These are phyloP conservation scores for Circinella minor DNA, from an alignment of 371 early-diverging fungal genomes.

Conservation along the genomic window DNA sequence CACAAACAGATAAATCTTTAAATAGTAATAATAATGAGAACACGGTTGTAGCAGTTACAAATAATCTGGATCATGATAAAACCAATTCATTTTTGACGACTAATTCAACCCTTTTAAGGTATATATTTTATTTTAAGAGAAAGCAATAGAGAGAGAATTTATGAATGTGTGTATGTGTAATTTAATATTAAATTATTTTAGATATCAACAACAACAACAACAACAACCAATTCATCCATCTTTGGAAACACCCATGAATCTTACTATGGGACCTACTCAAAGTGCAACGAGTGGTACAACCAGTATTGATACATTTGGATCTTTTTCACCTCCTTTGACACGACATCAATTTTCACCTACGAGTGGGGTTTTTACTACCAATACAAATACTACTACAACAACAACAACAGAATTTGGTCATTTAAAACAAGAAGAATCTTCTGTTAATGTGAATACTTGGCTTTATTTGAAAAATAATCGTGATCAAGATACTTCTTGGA, in stretches of 20 bases:
- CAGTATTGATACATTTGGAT: slow-evolving; percentile 12
- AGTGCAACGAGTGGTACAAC: slow-evolving; percentile 12
- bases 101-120: slow-evolving; percentile 84
- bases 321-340: slow-evolving; percentile 13
- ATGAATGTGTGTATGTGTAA: no score
- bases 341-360: slow-evolving; percentile 8
- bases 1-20: slow-evolving; percentile 31
- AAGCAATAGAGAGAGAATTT: no score
- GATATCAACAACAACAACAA: slow-evolving; percentile 9
- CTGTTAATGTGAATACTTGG: slow-evolving; percentile 8
- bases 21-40: slow-evolving; percentile 89
- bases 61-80: slow-evolving; percentile 74
- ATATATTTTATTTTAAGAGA: slow-evolving; percentile 54
- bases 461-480: slow-evolving; percentile 8
- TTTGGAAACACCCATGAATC: slow-evolving; percentile 3
- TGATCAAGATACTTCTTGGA: slow-evolving; percentile 25
- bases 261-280: slow-evolving; percentile 5
- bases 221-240: slow-evolving; percentile 3
- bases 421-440: background rate
- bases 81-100: slow-evolving; percentile 87
- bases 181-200: background rate
- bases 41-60: slow-evolving; percentile 81
- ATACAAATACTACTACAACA: no score
- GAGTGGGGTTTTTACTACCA: background rate
- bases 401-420: background rate